Evolutionary conservation across 1,139 yeast species (phyloP), one percentile per base, ranked within the genome.

Genomic region (Zygosaccharomyces sapae): DNA sequence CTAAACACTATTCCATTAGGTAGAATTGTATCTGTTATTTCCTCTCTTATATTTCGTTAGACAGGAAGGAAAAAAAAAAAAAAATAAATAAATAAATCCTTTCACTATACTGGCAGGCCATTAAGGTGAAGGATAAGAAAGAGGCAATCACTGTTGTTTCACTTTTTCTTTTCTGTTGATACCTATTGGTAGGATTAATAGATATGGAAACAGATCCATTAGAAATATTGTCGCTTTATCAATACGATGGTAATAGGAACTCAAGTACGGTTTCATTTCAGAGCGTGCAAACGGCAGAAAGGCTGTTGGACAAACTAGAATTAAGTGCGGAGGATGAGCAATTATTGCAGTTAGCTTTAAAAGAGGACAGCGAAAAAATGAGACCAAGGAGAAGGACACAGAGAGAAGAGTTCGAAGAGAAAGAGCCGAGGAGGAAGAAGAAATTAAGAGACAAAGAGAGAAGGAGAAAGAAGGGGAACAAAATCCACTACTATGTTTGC

Each of bases 271-370:
- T 59, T 20, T 63, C 67, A 2, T 57, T 62, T 30, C 67, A 63
- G 22, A 62, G 67, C 6, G 51, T 60, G 2, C 48, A 56, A 34
- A 63, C 67, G 0, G 57, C 59, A 5, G 66, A 56, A 39, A 49
- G 69, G 39, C 41, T 66, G 43, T 42, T 66, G 16, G 69, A 66
- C 41, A 62, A 58, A 45, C 44, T 66, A 19, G 67, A 62, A 5
- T 48, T 66, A 25, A 57, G 61, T 38, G 53, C 52, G 4, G 68
- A 65, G 31, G 69, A 66, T 44, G 68, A 66, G 30, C 42, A 55
- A 20, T 45, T 62, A 9, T 45, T 59, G 30, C 62, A 62, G 41
- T 54, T 55, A 34, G 62, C 59, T 4, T 35, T 58, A 38, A 50
- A 51, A 38, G 62, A 58, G 42, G 59, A 57, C 24, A 54, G 53